Evolutionary conservation across 2,329 filamentous ascomycete species (phyloP), one percentile per base, ranked within the genome.

Genomic region (Phaeosphaeriaceae sp.): DNA sequence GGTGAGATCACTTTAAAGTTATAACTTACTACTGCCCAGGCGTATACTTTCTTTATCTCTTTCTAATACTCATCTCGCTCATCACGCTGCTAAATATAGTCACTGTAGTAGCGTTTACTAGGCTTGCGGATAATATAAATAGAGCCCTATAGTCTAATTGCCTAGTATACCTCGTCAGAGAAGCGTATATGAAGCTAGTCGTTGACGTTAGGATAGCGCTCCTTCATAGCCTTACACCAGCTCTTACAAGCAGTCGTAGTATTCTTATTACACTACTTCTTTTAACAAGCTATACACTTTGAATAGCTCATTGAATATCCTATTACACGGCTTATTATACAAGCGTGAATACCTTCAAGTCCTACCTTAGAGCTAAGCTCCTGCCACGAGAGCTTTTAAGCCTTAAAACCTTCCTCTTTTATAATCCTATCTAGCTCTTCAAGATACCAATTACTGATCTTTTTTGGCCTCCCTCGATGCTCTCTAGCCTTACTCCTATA

Each of bases 211-310:
- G 38, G 48, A 15, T 45, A 45, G 12, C 6, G 30, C 13, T 23
- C 12, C 3, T 37, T 6, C 12, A 41, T 45, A n/a, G 15, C 37
- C 6, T n/a, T 36, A 3, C 11, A 17, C 32, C 18, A 46, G 3
- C 18, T 30, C 7, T 32, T 7, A 15, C 18, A 11, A 6, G 1
- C 9, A 13, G 38, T 33, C 4, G 42, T 30, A 18, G 33, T 20
- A 13, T 5, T 13, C 9, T 41, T 30, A 26, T 21, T 32, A 1
- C 37, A 29, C 43, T 26, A 51, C 3, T 33, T 26, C 20, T 51
- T 51, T n/a, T 16, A 15, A 39, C 35, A 51, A 3, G 43, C 35
- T 16, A 51, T 47, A 43, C 35, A 51, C 43, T 47, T 45, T 15
- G 13, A 12, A 17, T 51, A 51, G n/a, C 39, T 16, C 26, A 50